Evolutionary conservation across 768 basidiomycete species (phyloP).

Genomic region (Termitomyces sp.): DNA sequence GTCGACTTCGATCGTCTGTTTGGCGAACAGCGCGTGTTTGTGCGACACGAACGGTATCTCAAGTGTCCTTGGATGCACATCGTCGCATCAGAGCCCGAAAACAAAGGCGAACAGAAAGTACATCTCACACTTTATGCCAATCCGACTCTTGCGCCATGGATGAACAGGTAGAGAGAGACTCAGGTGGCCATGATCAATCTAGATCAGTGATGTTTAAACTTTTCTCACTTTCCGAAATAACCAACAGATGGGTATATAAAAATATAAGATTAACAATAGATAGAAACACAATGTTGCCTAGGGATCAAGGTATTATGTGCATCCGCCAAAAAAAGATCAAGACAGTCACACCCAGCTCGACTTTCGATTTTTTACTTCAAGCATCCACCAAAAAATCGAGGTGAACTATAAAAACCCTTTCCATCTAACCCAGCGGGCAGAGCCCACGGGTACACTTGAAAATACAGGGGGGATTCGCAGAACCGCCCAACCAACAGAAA

Average conservation of each 20-base stretch:
- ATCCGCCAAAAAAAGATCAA: conserved; percentile 8
- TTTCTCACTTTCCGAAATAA: not conserved
- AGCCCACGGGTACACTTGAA: conserved; percentile 4
- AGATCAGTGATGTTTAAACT: not conserved
- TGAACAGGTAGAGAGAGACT: not conserved
- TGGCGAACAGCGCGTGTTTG: conserved; percentile 76
- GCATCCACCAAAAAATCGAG: conserved; percentile 16
- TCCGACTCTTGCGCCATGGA: conserved; percentile 13
- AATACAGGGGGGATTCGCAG: conserved; percentile 13
- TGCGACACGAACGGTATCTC: conserved; percentile 72
- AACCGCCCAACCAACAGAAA: conserved; percentile 6
- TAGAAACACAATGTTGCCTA: conserved; percentile 6
- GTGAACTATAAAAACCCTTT: conserved; percentile 3
- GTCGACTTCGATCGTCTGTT: conserved; percentile 83
- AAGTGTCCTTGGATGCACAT: conserved; percentile 37
- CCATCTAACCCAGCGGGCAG: conserved; percentile 14
- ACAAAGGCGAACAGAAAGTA: not conserved
- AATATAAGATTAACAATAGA: conserved; percentile 10
- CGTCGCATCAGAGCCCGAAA: conserved; percentile 4
- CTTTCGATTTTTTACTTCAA: conserved; percentile 13
- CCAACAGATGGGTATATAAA: conserved; percentile 8
- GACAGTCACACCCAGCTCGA: conserved; percentile 14
- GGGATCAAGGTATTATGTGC: conserved; percentile 1
- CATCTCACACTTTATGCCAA: conserved; percentile 54
- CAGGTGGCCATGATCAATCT: not conserved